Evolutionary conservation across 1,284 basidiomycete genomes (phyloP).

Genomic region (Meripilus lineatus): DNA sequence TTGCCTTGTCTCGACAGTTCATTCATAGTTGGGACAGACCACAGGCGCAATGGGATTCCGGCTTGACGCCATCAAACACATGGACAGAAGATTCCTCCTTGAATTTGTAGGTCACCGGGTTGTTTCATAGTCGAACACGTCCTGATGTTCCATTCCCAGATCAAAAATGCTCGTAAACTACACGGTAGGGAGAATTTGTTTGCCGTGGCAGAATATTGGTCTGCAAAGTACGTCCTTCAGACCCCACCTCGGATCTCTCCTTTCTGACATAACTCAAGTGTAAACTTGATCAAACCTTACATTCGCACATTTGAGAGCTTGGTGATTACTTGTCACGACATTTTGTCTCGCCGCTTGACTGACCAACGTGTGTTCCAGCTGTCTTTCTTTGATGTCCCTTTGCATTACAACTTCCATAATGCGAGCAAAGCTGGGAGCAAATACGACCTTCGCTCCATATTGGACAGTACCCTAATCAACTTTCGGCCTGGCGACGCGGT

Average conservation of each 20-base stretch:
- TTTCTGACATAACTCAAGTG: constrained; percentile 28
- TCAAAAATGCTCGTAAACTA: constrained; percentile 42
- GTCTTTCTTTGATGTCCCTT: constrained; percentile 76
- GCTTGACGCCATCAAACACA: constrained; percentile 87
- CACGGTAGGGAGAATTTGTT: constrained; percentile 50
- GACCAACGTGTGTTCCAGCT: constrained; percentile 35
- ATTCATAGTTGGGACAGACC: constrained; percentile 45
- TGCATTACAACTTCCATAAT: constrained; percentile 66
- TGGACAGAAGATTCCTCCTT: constrained; percentile 60
- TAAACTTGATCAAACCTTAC: constrained; percentile 49
- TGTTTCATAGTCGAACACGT: neutral
- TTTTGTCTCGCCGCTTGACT: neutral
- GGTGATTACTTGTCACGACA: constrained; percentile 34
- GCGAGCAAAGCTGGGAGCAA: constrained; percentile 55
- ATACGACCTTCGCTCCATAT: constrained; percentile 63
- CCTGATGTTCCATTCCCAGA: constrained; percentile 30
- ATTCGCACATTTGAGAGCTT: constrained; percentile 58
- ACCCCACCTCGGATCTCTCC: no score
- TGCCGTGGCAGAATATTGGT: constrained; percentile 75
- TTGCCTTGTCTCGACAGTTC: neutral
- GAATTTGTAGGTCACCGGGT: constrained; percentile 50
- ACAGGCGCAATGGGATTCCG: constrained; percentile 81
- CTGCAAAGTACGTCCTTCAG: constrained; percentile 55
- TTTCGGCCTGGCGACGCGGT: constrained; percentile 65
- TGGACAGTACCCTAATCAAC: constrained; percentile 54